Conservation (phyloP, 345 rosid genomes). For the Clausena lansium region DNA sequence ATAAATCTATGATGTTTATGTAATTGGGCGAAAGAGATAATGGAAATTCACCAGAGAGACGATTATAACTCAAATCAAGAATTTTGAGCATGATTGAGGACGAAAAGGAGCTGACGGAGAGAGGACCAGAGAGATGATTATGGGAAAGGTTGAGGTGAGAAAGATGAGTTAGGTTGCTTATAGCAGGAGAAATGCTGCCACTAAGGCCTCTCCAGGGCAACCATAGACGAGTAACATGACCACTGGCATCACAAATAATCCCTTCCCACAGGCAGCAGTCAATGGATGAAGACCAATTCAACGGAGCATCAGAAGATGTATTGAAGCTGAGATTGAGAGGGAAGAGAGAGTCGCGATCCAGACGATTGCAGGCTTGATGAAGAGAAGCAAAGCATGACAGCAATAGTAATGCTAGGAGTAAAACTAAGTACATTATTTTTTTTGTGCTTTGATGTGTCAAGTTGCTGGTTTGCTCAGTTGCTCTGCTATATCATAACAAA, state of each 20-base stretch:
- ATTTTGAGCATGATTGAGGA: neutral
- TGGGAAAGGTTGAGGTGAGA: neutral
- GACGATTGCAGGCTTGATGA: neutral
- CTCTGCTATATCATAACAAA: too few species aligned
- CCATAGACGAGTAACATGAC: neutral
- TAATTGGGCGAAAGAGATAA: neutral
- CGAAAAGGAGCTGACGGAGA: neutral
- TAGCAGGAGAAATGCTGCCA: neutral
- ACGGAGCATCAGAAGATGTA: neutral
- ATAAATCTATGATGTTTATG: neutral
- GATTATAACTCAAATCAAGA: neutral
- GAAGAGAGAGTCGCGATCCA: neutral
- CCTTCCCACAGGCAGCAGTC: neutral
- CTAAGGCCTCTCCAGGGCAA: neutral
- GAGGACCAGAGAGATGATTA: neutral
- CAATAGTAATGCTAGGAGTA: neutral
- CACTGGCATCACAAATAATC: neutral
- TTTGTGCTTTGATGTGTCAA: too few species aligned
- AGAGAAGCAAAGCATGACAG: neutral
- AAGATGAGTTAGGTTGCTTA: neutral
- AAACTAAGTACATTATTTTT: neutral
- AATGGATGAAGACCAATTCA: constrained; percentile 1
- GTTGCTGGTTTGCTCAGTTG: too few species aligned
- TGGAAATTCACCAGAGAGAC: neutral
- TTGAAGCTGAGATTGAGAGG: neutral